These are phyloP conservation scores for Davidsoniella neocaledoniae DNA, from an alignment of 2,329 filamentous ascomycete species.

Conservation along the genomic window DNA sequence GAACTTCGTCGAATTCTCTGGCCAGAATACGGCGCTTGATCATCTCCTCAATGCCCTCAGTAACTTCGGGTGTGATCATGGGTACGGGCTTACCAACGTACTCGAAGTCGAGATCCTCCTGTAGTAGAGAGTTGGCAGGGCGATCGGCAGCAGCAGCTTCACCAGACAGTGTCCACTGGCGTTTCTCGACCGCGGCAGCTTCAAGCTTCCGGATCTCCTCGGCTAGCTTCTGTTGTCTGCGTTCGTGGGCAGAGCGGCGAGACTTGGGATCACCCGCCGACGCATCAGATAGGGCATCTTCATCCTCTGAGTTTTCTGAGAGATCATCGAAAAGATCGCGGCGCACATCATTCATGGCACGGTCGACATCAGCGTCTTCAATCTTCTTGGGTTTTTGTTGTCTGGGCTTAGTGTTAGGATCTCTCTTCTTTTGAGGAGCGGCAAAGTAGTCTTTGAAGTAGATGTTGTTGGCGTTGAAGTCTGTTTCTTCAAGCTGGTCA, in stretches of 20 bases:
- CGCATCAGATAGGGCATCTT: constrained; percentile 45
- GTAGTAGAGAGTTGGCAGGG: constrained; percentile 79
- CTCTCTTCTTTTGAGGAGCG: constrained; percentile 49
- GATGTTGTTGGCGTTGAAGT: constrained; percentile 66
- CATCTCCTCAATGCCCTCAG: constrained; percentile 78
- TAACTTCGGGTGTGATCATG: constrained; percentile 81
- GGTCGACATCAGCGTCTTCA: constrained; percentile 52
- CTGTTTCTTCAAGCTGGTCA: constrained; percentile 35
- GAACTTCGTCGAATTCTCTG: constrained; percentile 82
- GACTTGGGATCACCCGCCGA: constrained; percentile 54
- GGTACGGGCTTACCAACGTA: constrained; percentile 87
- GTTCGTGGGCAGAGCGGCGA: constrained; percentile 71
- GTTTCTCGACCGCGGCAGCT: constrained; percentile 72
- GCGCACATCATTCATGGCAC: constrained; percentile 72
- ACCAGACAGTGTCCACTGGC: constrained; percentile 77
- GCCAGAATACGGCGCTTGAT: constrained; percentile 87
- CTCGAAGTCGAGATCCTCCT: constrained; percentile 92
- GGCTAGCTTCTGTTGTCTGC: constrained; percentile 65
- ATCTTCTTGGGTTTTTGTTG: constrained; percentile 24
- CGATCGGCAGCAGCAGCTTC: constrained; percentile 72
- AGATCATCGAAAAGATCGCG: constrained; percentile 79
- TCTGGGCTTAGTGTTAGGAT: constrained; percentile 25
- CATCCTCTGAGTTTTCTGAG: constrained; percentile 50
- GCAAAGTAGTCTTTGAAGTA: constrained; percentile 91
- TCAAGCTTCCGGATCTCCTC: constrained; percentile 88